Evolutionary conservation across 2,329 filamentous ascomycete genomes (phyloP), one percentile per base, ranked within the genome.

Genomic region (Pyricularia pennisetigena): DNA sequence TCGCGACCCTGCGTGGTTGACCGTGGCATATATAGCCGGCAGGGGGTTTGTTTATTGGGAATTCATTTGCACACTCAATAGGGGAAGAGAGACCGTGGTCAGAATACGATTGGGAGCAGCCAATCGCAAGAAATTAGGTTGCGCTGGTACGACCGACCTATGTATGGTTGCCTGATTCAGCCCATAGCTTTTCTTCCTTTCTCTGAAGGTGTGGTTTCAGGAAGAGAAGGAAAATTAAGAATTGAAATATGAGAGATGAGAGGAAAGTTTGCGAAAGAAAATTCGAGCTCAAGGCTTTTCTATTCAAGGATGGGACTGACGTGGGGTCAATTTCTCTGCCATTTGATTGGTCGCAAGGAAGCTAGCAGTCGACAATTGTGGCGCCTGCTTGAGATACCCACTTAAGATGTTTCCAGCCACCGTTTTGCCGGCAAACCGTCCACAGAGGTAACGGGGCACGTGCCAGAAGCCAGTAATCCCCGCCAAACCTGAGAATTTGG

Each of bases 1-100:
- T 62, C 59, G 59, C 59, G 59, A 62, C 59, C 59, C 59, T 62
- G 59, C 59, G 59, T 28, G 24, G 59, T 62, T 62, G 59, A 62
- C 59, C 59, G 59, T 62, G 59, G 59, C 59, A 62, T 62, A 62
- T 28, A 62, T 62, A 26, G 59, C 59, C 59, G 24, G 26, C 59
- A 26, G 59, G 59, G 59, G 26, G 9, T 62, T 62, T 12, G 23
- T 24, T 28, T 26, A 62, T 62, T 12, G 59, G 28, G 59, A 14
- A 20, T 28, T 28, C 59, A 62, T 62, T 28, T 62, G 59, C 59
- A 26, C 59, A 12, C 59, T 62, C 59, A 62, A 28, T 5, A 62
- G 20, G 59, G 24, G 14, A 29, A 28, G 59, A 28, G 24, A 28
- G 24, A 62, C 59, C 24, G 28, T 16, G 8, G 59, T 28, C 41